These are phyloP conservation scores for Kodamaea plutei DNA, from an alignment of 1,139 yeast species.

Conservation along the genomic window DNA sequence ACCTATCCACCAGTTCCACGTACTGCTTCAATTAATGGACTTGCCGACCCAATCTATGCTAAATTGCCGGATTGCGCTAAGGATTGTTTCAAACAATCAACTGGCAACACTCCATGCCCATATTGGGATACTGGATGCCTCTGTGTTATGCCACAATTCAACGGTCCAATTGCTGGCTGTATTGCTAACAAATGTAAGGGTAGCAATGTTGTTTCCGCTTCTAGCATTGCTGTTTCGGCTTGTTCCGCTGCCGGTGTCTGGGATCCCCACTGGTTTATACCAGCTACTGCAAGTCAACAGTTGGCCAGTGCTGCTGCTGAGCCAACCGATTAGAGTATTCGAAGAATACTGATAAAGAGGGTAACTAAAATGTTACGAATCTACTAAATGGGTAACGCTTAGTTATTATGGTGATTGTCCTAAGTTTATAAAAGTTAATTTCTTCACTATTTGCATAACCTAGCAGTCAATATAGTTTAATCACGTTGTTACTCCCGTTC, in stretches of 20 bases:
- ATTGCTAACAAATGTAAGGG: constrained; percentile 40
- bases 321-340: too few relatives aligned
- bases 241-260: constrained; percentile 44
- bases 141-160: constrained; percentile 49
- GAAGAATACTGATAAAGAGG: too few relatives aligned
- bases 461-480: too few relatives aligned
- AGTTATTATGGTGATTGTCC: too few relatives aligned
- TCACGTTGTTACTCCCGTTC: too few relatives aligned
- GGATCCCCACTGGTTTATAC: constrained; percentile 45
- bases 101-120: constrained; percentile 43
- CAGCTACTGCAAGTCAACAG: constrained; percentile 32
- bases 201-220: constrained; percentile 33
- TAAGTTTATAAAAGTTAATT: too few relatives aligned
- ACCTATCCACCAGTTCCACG: constrained; percentile 18
- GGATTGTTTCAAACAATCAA: constrained; percentile 32
- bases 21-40: constrained; percentile 49
- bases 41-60: constrained; percentile 45
- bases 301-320: constrained; percentile 32
- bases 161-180: constrained; percentile 43
- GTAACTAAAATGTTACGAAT: too few relatives aligned
- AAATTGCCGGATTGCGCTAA: constrained; percentile 43
- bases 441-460: too few relatives aligned
- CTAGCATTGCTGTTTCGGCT: constrained; percentile 38
- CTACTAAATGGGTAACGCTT: too few relatives aligned
- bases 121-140: constrained; percentile 55